phyloP scores from a whole-genome alignment of 805 yeast species.

The Blastobotrys parvus region DNA sequence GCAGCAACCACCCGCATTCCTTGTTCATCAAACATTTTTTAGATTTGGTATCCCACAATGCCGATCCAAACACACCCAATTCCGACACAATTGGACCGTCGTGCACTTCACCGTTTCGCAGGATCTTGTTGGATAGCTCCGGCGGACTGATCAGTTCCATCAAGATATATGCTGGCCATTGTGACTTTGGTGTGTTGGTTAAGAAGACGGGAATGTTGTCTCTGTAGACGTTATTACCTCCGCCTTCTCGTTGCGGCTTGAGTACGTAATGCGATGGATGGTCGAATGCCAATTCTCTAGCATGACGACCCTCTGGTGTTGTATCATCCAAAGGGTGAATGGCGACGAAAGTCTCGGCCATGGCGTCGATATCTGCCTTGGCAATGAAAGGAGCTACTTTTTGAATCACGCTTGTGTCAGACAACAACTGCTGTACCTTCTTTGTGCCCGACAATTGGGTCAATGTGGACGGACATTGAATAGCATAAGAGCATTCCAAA shows the following conservation, averaged over 20 bases:
- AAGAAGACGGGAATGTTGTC: conserved; percentile 75
- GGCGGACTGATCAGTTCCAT: conserved; percentile 91
- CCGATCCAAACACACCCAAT: conserved; percentile 82
- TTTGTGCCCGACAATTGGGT: conserved; percentile 92
- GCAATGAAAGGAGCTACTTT: conserved; percentile 37
- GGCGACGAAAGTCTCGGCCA: conserved; percentile 65
- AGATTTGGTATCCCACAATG: conserved; percentile 58
- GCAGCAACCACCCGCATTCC: conserved; percentile 73
- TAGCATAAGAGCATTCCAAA: conserved; percentile 69
- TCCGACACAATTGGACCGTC: conserved; percentile 81
- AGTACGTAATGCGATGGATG: conserved; percentile 67
- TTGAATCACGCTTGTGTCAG: conserved; percentile 42
- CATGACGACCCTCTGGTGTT: conserved; percentile 45
- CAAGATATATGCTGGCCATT: conserved; percentile 85
- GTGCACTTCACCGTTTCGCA: conserved; percentile 54
- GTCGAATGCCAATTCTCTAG: conserved; percentile 59
- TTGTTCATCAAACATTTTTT: conserved; percentile 55
- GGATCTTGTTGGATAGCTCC: conserved; percentile 54
- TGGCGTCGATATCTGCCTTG: conserved; percentile 20
- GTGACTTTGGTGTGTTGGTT: conserved; percentile 46
- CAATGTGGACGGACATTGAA: conserved; percentile 83
- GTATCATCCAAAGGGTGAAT: conserved; percentile 81
- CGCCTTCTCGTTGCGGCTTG: conserved; percentile 98
- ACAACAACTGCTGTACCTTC: conserved; percentile 84
- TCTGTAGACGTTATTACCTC: conserved; percentile 91